Conservation (phyloP, 345 rosid genomes). For the Sapria himalayana region DNA sequence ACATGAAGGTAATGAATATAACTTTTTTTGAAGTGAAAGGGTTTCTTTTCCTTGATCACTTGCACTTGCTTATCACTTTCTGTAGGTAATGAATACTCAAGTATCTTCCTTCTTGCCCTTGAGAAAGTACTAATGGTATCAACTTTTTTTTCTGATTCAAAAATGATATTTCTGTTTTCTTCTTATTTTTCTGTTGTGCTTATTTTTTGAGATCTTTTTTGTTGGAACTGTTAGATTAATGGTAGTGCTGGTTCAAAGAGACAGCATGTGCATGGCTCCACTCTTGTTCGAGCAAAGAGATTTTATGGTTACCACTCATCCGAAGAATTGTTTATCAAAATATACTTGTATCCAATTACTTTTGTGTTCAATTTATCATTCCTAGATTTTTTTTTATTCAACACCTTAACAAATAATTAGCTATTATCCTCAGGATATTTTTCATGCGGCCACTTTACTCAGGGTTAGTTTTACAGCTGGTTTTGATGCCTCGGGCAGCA, state of each 20-base stretch:
- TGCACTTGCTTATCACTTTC: constrained; percentile 7
- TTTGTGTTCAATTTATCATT: constrained; percentile 1
- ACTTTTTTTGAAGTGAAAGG: not conserved
- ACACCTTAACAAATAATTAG: constrained; percentile 33
- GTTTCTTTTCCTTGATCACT: not conserved
- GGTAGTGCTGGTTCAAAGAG: constrained; percentile 44
- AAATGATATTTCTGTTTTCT: constrained; percentile 3
- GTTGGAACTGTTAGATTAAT: constrained; percentile 33
- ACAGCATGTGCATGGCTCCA: constrained; percentile 70
- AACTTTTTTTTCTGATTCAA: constrained; percentile 4
- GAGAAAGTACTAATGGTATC: constrained; percentile 77
- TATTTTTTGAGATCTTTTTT: constrained; percentile 7
- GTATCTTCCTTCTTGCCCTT: constrained; percentile 33
- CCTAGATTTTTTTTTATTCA: constrained; percentile 5
- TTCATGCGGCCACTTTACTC: constrained; percentile 51
- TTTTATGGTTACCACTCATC: constrained; percentile 72
- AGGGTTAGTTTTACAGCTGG: constrained; percentile 21
- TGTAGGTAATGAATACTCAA: constrained; percentile 29
- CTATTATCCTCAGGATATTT: constrained; percentile 57
- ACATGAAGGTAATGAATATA: constrained; percentile 29
- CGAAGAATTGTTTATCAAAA: constrained; percentile 82
- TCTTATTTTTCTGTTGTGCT: not conserved
- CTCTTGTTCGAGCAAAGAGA: constrained; percentile 62
- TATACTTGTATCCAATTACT: constrained; percentile 59
- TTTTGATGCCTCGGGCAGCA: not conserved